phyloP scores from a whole-genome alignment of 2,329 filamentous ascomycete genomes.

The Fusarium nanum region DNA sequence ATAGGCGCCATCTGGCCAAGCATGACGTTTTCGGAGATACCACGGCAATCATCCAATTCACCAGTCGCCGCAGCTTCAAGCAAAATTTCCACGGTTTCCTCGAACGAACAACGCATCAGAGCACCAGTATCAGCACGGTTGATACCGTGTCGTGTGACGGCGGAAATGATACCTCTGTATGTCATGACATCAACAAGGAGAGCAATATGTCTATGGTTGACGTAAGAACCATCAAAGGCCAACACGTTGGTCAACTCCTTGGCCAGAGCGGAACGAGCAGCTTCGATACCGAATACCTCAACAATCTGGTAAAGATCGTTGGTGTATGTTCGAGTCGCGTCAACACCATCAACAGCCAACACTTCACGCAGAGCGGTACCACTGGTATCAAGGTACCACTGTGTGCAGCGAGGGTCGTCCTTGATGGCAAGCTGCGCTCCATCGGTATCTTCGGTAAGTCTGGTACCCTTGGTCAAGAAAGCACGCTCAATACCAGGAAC shows the following conservation, averaged over 20 bases:
- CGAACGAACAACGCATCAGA: slow-evolving; percentile 98
- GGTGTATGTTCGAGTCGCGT: slow-evolving; percentile 86
- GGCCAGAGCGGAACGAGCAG: slow-evolving; percentile 85
- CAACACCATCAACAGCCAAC: slow-evolving; percentile 87
- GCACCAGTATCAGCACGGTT: slow-evolving; percentile 98
- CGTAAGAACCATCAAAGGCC: slow-evolving; percentile 98
- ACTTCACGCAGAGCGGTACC: slow-evolving; percentile 89
- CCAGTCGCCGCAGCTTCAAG: slow-evolving; percentile 94
- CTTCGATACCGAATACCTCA: slow-evolving; percentile 96
- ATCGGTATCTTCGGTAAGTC: slow-evolving; percentile 73
- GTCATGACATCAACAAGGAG: slow-evolving; percentile 98
- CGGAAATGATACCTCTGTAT: slow-evolving; percentile 91
- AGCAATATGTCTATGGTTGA: slow-evolving; percentile 97
- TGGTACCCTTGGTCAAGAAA: slow-evolving; percentile 87
- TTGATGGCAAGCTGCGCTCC: slow-evolving; percentile 81
- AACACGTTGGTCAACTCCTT: slow-evolving; percentile 91
- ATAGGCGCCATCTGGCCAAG: slow-evolving; percentile 96
- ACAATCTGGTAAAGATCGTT: slow-evolving; percentile 97
- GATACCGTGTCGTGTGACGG: slow-evolving; percentile 97
- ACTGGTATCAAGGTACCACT: slow-evolving; percentile 96
- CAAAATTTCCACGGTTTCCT: slow-evolving; percentile 98
- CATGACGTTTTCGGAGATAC: slow-evolving; percentile 99
- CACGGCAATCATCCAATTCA: slow-evolving; percentile 96
- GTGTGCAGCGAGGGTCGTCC: slow-evolving; percentile 79
- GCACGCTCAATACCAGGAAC: slow-evolving; percentile 89